A percentile compares a stretch with the other conserved stretches of the same genome.
Conservation (phyloP, 2,329 filamentous ascomycete species). For the Pyrenophora seminiperda region DNA sequence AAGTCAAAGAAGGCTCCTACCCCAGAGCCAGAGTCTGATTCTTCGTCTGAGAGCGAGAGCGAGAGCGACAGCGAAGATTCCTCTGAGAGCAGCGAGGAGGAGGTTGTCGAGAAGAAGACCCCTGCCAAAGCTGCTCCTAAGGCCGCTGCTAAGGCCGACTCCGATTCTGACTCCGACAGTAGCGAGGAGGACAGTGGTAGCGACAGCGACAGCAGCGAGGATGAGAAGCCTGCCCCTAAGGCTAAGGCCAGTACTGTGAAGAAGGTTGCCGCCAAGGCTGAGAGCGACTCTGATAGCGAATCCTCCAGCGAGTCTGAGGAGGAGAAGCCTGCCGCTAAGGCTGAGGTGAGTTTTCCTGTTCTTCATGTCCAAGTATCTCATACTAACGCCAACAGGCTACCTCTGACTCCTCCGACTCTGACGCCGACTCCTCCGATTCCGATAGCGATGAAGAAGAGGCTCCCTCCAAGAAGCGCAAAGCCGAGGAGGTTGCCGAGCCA, state of each 20-base stretch:
- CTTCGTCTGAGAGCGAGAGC: slow-evolving; percentile 45
- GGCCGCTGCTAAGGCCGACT: slow-evolving; percentile 46
- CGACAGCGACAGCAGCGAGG: slow-evolving; percentile 38
- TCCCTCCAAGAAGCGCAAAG: slow-evolving; percentile 70
- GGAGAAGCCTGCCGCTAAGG: slow-evolving; percentile 35
- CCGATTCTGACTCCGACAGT: slow-evolving; percentile 31
- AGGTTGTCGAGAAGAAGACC: slow-evolving; percentile 44
- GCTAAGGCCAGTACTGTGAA: slow-evolving; percentile 42
- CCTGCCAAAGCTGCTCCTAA: slow-evolving; percentile 42
- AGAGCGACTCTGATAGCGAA: slow-evolving; percentile 40
- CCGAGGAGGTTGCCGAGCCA: slow-evolving; percentile 58
- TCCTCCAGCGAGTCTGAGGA: slow-evolving; percentile 40
- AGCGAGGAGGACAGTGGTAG: slow-evolving; percentile 35
- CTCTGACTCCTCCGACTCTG: slow-evolving; percentile 39
- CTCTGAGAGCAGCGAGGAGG: slow-evolving; percentile 40
- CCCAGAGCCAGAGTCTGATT: slow-evolving; percentile 53
- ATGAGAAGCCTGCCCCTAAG: slow-evolving; percentile 37
- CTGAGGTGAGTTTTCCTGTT: slow-evolving; percentile 38
- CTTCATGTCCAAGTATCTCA: background rate
- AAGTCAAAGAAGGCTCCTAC: slow-evolving; percentile 57
- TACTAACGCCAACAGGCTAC: slow-evolving; percentile 35
- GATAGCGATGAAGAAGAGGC: slow-evolving; percentile 44
- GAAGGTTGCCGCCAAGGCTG: slow-evolving; percentile 40
- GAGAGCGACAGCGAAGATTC: slow-evolving; percentile 43
- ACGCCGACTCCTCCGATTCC: slow-evolving; percentile 36